Percentiles rank a stretch among this genome's conserved stretches.
Conservation (phyloP, 192 early-diverging fungal genomes). For the Podila minutissima region DNA sequence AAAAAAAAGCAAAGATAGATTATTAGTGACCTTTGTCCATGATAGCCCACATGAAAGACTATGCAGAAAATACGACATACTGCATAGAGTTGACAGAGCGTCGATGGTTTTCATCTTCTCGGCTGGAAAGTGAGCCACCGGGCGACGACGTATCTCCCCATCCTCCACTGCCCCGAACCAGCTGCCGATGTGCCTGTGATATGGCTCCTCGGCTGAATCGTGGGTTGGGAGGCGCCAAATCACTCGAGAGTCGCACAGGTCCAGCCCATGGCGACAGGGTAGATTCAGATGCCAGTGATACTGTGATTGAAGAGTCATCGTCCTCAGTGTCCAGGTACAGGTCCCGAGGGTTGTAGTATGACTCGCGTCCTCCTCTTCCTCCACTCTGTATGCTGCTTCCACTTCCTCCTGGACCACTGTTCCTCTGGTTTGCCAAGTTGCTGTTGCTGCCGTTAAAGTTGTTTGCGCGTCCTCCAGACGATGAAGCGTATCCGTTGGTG, state of each 20-base stretch:
- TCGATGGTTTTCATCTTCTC: conserved; percentile 25
- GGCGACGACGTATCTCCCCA: conserved; percentile 40
- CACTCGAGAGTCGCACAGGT: conserved; percentile 20
- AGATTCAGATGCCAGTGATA: conserved; percentile 26
- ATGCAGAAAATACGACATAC: conserved; percentile 6
- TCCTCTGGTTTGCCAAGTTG: background rate
- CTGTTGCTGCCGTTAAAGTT: background rate
- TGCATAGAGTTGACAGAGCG: conserved; percentile 52
- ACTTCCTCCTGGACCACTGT: background rate
- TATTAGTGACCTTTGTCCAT: background rate
- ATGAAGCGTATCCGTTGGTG: conserved; percentile 33
- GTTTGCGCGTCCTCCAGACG: background rate
- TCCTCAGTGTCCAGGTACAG: conserved; percentile 35
- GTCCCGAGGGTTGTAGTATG: conserved; percentile 41
- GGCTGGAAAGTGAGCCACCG: conserved; percentile 38
- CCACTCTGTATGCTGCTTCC: conserved; percentile 1
- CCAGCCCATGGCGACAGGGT: conserved; percentile 33
- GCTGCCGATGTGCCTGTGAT: conserved; percentile 39
- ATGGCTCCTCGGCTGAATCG: conserved; percentile 43
- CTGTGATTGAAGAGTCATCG: conserved; percentile 21
- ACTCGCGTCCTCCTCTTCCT: background rate
- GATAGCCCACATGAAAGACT: background rate
- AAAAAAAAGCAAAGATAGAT: background rate
- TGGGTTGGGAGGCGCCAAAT: conserved; percentile 44
- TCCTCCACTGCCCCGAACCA: conserved; percentile 18